phyloP scores from a whole-genome alignment of 2,329 filamentous ascomycete species.

The Fusarium sororula region DNA sequence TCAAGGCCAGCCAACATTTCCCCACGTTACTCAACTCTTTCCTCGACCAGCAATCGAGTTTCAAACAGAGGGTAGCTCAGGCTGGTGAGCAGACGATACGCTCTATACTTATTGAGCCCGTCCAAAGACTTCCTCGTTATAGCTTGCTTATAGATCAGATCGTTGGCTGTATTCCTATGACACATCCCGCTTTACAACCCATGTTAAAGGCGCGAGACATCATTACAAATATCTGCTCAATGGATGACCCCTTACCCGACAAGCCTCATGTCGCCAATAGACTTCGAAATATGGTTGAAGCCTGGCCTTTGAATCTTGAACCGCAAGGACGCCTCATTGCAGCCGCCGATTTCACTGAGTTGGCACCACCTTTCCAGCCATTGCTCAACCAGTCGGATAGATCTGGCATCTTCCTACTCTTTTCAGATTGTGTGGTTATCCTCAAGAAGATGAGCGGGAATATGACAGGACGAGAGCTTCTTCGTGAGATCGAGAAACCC shows the following conservation, averaged over 20 bases:
- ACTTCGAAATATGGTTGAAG: slow-evolving; percentile 78
- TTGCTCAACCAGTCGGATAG: slow-evolving; percentile 56
- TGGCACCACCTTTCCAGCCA: slow-evolving; percentile 74
- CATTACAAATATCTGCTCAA: slow-evolving; percentile 94
- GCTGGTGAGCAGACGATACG: slow-evolving; percentile 90
- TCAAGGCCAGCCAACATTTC: slow-evolving; percentile 88
- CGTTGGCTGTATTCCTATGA: slow-evolving; percentile 82
- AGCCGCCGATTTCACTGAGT: slow-evolving; percentile 81
- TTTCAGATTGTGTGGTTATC: slow-evolving; percentile 82
- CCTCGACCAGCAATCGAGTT: slow-evolving; percentile 82
- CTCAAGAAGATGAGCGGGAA: slow-evolving; percentile 74
- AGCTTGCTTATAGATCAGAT: slow-evolving; percentile 97
- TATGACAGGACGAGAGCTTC: slow-evolving; percentile 77
- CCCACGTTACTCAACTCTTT: slow-evolving; percentile 82
- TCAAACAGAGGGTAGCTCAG: slow-evolving; percentile 80
- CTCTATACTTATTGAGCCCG: slow-evolving; percentile 93
- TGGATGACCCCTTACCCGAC: slow-evolving; percentile 76
- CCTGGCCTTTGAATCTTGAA: slow-evolving; percentile 77
- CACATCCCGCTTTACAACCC: slow-evolving; percentile 82
- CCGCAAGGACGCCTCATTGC: slow-evolving; percentile 82
- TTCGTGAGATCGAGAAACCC: slow-evolving; percentile 87
- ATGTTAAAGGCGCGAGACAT: slow-evolving; percentile 92
- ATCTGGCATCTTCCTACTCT: slow-evolving; percentile 81
- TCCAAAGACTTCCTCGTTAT: slow-evolving; percentile 93
- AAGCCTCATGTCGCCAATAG: slow-evolving; percentile 79